Percentiles rank a stretch among this genome's conserved stretches.
Conservation (phyloP, 139 green algal genomes). For the Micromonas commoda region DNA sequence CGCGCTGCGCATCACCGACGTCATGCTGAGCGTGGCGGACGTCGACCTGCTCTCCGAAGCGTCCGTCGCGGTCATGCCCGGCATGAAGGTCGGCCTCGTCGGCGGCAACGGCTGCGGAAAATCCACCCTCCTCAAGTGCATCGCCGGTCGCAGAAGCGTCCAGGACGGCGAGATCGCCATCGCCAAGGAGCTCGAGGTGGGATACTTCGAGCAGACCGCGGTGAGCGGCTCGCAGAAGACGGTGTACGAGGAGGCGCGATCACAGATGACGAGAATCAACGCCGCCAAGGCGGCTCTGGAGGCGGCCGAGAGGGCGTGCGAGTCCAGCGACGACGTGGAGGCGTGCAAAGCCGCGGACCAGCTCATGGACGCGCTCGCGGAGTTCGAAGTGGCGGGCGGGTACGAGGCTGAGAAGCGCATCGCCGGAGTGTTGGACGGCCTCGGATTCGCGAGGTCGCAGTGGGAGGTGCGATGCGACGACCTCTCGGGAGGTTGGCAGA, state of each 20-base stretch:
- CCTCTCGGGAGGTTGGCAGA: constrained; percentile 67
- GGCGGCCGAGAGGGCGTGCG: constrained; percentile 7
- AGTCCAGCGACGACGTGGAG: background rate
- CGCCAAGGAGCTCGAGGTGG: constrained; percentile 31
- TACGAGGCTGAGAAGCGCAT: constrained; percentile 53
- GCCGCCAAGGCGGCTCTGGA: constrained; percentile 20
- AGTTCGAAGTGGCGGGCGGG: constrained; percentile 48
- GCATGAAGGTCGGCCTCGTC: constrained; percentile 28
- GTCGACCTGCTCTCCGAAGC: constrained; percentile 2
- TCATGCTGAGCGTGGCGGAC: constrained; percentile 12
- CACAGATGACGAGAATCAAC: constrained; percentile 44
- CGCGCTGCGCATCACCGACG: background rate
- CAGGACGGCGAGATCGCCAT: constrained; percentile 25
- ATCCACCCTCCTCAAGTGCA: constrained; percentile 52
- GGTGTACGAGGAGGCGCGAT: constrained; percentile 57
- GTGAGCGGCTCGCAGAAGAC: constrained; percentile 50
- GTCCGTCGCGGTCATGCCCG: background rate
- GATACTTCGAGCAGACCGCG: constrained; percentile 61
- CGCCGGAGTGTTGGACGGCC: constrained; percentile 42
- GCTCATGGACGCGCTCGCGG: constrained; percentile 39
- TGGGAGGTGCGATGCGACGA: constrained; percentile 44
- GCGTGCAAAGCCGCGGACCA: constrained; percentile 14
- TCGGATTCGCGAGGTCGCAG: constrained; percentile 39
- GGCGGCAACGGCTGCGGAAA: constrained; percentile 62
- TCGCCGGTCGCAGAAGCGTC: constrained; percentile 37